These are phyloP conservation scores for Aquilaria yunnanensis DNA, from an alignment of 345 rosid species.

Conservation along the genomic window DNA sequence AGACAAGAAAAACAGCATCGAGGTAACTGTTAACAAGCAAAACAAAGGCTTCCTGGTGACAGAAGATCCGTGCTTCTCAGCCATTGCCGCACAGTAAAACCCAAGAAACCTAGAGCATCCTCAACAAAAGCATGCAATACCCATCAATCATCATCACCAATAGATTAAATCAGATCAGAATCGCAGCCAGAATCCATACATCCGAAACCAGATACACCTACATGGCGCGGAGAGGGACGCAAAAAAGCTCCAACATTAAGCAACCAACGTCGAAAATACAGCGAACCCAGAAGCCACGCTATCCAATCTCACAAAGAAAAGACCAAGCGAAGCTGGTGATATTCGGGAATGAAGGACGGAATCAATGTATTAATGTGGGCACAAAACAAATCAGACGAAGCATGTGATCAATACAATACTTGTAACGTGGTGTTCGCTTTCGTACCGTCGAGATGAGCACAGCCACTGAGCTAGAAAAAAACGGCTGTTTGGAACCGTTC, in stretches of 20 bases:
- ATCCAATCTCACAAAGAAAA: constrained; percentile 7
- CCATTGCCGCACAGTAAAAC: constrained; percentile 34
- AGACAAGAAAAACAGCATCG: constrained; percentile 48
- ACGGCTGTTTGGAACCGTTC: neutral
- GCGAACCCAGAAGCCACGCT: neutral
- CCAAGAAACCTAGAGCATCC: constrained; percentile 10
- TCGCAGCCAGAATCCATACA: constrained; percentile 1
- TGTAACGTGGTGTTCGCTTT: neutral
- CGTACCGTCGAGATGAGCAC: constrained; percentile 19
- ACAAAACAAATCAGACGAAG: neutral
- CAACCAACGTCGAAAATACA: constrained; percentile 1
- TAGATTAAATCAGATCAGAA: neutral
- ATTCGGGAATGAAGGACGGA: neutral
- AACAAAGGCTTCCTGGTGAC: constrained; percentile 39
- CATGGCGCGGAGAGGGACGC: constrained; percentile 1
- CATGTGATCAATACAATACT: no score
- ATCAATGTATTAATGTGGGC: constrained; percentile 1
- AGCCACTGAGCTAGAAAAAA: neutral
- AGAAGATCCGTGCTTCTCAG: constrained; percentile 39
- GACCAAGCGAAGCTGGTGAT: neutral
- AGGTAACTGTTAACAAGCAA: constrained; percentile 33
- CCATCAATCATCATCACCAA: constrained; percentile 3
- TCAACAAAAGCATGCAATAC: neutral
- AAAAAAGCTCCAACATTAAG: constrained; percentile 4
- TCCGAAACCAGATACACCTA: neutral